Evolutionary conservation across 495 filamentous ascomycete species (phyloP).

Genomic region (Chaetomium fimeti): DNA sequence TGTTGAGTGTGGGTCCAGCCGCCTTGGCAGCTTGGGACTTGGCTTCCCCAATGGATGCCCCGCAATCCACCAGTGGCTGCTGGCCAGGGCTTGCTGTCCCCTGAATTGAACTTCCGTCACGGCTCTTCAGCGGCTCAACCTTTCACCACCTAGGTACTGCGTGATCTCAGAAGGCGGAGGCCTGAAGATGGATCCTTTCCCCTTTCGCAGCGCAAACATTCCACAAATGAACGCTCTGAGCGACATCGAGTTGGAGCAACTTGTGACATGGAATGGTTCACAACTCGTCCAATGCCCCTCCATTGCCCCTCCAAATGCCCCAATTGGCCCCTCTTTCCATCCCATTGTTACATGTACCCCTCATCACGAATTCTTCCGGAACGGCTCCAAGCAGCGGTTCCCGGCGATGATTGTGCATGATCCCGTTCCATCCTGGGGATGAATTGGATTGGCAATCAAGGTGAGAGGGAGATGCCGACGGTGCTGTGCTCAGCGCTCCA

Average conservation of each 20-base stretch:
- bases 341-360: slow-evolving; percentile 11
- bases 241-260: not conserved
- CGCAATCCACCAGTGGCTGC: slow-evolving; percentile 14
- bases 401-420: slow-evolving; percentile 3
- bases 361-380: slow-evolving; percentile 19
- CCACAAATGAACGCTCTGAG: slow-evolving; percentile 11
- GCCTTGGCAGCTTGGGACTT: slow-evolving; percentile 1
- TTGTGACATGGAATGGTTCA: not conserved
- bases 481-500: not conserved
- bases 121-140: not conserved
- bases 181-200: too few relatives aligned
- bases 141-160: not conserved
- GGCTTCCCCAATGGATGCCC: slow-evolving; percentile 17
- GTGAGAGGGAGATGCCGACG: not conserved
- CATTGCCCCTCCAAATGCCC: slow-evolving; percentile 14
- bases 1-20: not conserved
- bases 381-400: slow-evolving; percentile 5
- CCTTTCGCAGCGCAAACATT: not conserved
- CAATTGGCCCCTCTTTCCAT: slow-evolving; percentile 17
- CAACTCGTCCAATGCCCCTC: not conserved
- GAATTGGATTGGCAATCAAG: slow-evolving; percentile 10
- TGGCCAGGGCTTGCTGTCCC: not conserved
- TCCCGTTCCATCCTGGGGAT: not conserved
- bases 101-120: not conserved
- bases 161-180: too few relatives aligned